Evolutionary conservation across 352 stramenopile genomes (phyloP).

Genomic region (Pythium guiyangense): DNA sequence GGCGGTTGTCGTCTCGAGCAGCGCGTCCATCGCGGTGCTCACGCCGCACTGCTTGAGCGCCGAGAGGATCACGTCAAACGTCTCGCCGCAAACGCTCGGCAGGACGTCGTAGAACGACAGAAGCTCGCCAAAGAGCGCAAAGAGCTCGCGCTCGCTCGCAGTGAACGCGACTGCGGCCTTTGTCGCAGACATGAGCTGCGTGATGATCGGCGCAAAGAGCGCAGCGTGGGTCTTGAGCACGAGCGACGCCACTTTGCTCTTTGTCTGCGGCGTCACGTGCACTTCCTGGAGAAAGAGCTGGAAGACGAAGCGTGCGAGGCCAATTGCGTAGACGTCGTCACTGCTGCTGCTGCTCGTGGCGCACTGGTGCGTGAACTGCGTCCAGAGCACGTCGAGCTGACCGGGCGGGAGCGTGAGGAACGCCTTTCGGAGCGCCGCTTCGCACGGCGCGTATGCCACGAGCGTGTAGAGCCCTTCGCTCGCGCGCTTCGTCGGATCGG

Average conservation of each 20-base stretch:
- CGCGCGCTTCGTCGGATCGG: slow-evolving; percentile 8
- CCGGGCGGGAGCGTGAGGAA: slow-evolving; percentile 70
- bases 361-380: slow-evolving; percentile 53
- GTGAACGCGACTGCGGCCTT: slow-evolving; percentile 20
- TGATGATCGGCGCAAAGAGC: slow-evolving; percentile 33
- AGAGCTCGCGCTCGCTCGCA: slow-evolving; percentile 50
- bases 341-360: slow-evolving; percentile 10
- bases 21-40: slow-evolving; percentile 25
- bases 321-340: slow-evolving; percentile 19
- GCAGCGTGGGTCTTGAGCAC: slow-evolving; percentile 47
- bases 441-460: slow-evolving; percentile 36
- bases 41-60: slow-evolving; percentile 33
- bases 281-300: slow-evolving; percentile 77
- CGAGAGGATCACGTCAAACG: slow-evolving; percentile 38
- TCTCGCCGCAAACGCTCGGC: slow-evolving; percentile 29
- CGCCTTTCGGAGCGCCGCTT: slow-evolving; percentile 50
- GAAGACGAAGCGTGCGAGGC: slow-evolving; percentile 67
- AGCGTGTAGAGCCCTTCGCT: slow-evolving; percentile 44
- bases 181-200: slow-evolving; percentile 7
- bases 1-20: slow-evolving; percentile 22
- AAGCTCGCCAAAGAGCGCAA: slow-evolving; percentile 73
- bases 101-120: slow-evolving; percentile 66
- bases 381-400: slow-evolving; percentile 79
- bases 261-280: slow-evolving; percentile 74
- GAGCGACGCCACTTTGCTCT: slow-evolving; percentile 46